These are phyloP conservation scores for Pythium rishiriense DNA, from an alignment of 352 stramenopile genomes.

Conservation along the genomic window DNA sequence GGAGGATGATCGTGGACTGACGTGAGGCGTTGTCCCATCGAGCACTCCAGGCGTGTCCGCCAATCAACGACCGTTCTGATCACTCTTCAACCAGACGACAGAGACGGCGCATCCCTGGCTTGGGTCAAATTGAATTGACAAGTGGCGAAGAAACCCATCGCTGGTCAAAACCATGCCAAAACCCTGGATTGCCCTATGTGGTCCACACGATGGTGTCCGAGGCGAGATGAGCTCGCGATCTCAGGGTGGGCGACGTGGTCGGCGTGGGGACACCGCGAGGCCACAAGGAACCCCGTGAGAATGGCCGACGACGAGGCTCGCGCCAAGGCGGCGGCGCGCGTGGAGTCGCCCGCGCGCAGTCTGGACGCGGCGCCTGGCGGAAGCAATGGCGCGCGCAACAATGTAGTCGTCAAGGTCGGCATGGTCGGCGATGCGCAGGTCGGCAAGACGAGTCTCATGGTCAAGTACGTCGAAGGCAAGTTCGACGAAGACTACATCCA, in stretches of 20 bases:
- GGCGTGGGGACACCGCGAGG: not conserved
- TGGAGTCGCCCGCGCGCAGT: constrained; percentile 22
- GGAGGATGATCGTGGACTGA: not conserved
- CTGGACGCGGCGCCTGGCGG: constrained; percentile 28
- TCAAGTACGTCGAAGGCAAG: constrained; percentile 96
- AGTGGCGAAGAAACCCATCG: too few species aligned
- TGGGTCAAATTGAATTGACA: constrained; percentile 8
- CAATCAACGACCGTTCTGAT: not conserved
- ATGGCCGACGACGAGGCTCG: constrained; percentile 26
- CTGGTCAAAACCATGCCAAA: constrained; percentile 4
- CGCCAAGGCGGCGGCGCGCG: constrained; percentile 19
- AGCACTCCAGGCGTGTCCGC: not conserved
- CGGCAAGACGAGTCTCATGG: constrained; percentile 96
- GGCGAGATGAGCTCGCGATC: not conserved
- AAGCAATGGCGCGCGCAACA: constrained; percentile 63
- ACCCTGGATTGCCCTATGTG: not conserved
- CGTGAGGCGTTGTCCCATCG: constrained; percentile 16
- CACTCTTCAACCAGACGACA: constrained; percentile 12
- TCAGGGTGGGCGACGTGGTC: not conserved
- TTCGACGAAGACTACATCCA: constrained; percentile 97
- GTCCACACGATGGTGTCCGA: not conserved
- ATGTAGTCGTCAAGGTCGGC: constrained; percentile 91
- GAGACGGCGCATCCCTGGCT: not conserved
- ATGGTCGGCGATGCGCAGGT: constrained; percentile 95
- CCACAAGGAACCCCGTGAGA: not conserved